Evolutionary conservation across 1,284 basidiomycete species (phyloP).

Genomic region (Rhodotorula sp.): DNA sequence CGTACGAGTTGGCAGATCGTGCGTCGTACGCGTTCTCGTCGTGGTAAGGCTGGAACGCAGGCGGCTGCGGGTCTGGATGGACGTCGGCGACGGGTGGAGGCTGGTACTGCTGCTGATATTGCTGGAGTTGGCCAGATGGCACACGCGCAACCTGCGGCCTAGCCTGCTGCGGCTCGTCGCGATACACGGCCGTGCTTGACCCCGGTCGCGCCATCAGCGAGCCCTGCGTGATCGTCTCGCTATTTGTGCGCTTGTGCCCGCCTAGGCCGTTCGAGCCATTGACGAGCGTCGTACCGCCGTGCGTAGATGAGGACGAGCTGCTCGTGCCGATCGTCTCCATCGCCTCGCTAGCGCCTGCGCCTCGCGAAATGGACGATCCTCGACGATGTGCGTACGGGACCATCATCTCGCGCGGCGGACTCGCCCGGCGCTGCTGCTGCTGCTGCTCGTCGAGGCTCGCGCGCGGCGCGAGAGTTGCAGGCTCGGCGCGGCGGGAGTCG

Average conservation of each 20-base stretch:
- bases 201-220: neutral
- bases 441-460: conserved; percentile 21
- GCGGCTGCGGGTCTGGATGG: conserved; percentile 1
- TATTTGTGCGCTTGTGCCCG: conserved; percentile 26
- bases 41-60: conserved; percentile 22
- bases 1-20: neutral
- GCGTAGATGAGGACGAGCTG: conserved; percentile 13
- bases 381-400: conserved; percentile 20
- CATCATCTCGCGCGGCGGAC: conserved; percentile 17
- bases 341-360: neutral
- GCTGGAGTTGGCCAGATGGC: neutral
- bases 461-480: neutral
- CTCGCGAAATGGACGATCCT: conserved; percentile 1
- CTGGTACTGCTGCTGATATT: conserved; percentile 2
- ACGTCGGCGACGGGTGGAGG: neutral
- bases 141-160: conserved; percentile 1
- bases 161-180: conserved; percentile 11
- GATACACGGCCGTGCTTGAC: conserved; percentile 23
- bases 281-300: conserved; percentile 19
- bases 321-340: neutral
- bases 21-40: conserved; percentile 32
- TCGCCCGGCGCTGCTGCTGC: neutral
- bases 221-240: conserved; percentile 24
- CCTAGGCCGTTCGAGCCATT: neutral
- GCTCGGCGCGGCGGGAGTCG: conserved; percentile 10